Base-by-base conservation (phyloP, 306 rosid genomes). In the Gillenia trifoliata region DNA sequence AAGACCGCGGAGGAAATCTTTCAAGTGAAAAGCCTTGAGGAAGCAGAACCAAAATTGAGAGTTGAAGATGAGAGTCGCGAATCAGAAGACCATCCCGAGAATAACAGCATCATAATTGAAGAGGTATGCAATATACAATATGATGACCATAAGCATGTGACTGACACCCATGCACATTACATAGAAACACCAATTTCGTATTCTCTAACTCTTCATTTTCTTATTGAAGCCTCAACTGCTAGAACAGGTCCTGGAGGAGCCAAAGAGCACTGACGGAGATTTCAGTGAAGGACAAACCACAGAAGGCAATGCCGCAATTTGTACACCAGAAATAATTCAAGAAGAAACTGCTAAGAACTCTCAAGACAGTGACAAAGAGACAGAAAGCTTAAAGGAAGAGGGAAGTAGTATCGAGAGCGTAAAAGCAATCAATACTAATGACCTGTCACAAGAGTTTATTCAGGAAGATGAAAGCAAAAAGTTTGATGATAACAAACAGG, bases 351-450 rank as follows among this genome's bases (percentile, higher is more conserved):
- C 62, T 64, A 70, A 66, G 22, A 45, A 45, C 33, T 71, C 25
- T 30, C 79, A 74, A 72, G 79, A 47, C 6, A 3, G 54, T 4
- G 70, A 73, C 61, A 73, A 66, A 30, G 59, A 78, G 72, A 68
- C n/a, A 54, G 76, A 79, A 45, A 74, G 10, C 38, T 33, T 75
- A 45, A 33, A 45, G 36, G 73, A 74, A 62, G 88, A 82, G 54
- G 62, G 64, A 45, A 59, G 68, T 52, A 10, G 70, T 28, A 50
- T 49, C 38, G 72, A 81, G 55, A 67, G 41, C 52, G 52, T 34
- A 26, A 66, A 63, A 29, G 80, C 75, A 77, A 62, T 41, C 55
- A 16, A 72, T 33, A 33, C 23, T 49, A 62, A 15, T 47, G 76
- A 47, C 41, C 40, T 45, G 23, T 59, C 79, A 31, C 22, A 25